Evolutionary conservation across 192 early-diverging fungal genomes (phyloP).

Genomic region (Diversispora epigaea): DNA sequence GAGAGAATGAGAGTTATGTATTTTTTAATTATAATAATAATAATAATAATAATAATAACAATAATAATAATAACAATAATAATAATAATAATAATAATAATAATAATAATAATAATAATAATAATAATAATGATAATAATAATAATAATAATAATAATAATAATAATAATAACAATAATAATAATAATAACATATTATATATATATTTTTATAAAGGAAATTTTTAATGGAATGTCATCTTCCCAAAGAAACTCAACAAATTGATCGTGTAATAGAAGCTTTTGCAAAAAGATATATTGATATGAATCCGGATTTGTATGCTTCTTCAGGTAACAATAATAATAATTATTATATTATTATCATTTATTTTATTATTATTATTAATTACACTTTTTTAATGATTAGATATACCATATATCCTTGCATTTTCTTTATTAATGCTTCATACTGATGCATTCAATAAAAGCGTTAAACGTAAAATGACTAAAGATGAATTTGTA

Average conservation of each 20-base stretch:
- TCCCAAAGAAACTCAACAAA: slow-evolving; percentile 82
- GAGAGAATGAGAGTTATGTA: too few species aligned
- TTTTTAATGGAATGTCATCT: slow-evolving; percentile 70
- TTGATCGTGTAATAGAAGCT: slow-evolving; percentile 73
- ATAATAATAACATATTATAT: too few species aligned
- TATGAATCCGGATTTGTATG: slow-evolving; percentile 66
- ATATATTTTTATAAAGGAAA: slow-evolving; percentile 45
- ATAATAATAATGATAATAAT: too few species aligned
- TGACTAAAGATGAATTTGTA: slow-evolving; percentile 80
- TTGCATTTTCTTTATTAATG: slow-evolving; percentile 79
- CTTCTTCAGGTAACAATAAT: slow-evolving; percentile 41
- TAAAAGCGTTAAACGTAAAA: slow-evolving; percentile 74
- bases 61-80: not conserved
- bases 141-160: too few species aligned
- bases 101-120: not conserved
- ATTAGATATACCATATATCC: slow-evolving; percentile 68
- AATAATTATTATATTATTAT: slow-evolving; percentile 2
- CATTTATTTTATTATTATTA: not conserved
- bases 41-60: not conserved
- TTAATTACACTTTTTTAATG: not conserved
- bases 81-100: not conserved
- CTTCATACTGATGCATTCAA: slow-evolving; percentile 89
- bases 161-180: too few species aligned
- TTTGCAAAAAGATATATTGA: slow-evolving; percentile 73
- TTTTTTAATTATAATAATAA: not conserved